A percentile compares a stretch with the other conserved stretches of the same genome.
Conservation (phyloP, 2,329 filamentous ascomycete genomes). For the Triangularia setosa region DNA sequence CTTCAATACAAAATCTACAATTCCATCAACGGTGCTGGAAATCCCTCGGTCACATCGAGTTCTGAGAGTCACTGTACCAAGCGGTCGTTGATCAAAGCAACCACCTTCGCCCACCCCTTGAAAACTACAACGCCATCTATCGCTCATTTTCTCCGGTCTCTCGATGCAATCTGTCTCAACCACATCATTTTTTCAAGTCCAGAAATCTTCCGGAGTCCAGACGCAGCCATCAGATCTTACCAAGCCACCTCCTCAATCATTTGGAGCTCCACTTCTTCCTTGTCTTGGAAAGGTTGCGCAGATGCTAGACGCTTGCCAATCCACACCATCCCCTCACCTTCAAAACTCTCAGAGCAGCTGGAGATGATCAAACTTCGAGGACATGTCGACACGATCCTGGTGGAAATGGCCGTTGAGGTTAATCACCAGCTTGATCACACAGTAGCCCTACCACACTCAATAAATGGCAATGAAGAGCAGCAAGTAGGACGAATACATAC, state of each 20-base stretch:
- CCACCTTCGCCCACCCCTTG: conserved; percentile 7
- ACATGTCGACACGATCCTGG: not conserved
- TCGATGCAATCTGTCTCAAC: conserved; percentile 12
- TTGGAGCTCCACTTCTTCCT: not conserved
- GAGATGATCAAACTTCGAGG: not conserved
- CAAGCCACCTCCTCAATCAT: not conserved
- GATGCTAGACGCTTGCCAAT: not conserved
- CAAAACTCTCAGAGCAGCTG: not conserved
- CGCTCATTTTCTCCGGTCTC: conserved; percentile 11
- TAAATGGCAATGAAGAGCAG: not conserved
- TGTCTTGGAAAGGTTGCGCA: not conserved
- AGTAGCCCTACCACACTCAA: not conserved
- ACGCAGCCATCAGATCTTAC: not conserved
- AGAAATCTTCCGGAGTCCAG: conserved; percentile 7
- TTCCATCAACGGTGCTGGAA: too few species aligned
- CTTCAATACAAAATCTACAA: conserved; percentile 13
- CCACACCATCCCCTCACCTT: not conserved
- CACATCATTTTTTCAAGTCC: conserved; percentile 8
- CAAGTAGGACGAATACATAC: not conserved
- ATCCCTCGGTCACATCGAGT: not conserved
- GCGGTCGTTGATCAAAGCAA: not conserved
- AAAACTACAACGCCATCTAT: not conserved
- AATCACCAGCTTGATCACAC: not conserved
- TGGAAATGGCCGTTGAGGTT: not conserved
- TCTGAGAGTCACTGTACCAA: not conserved